These are phyloP conservation scores for Strobilomyces confusus DNA, from an alignment of 768 basidiomycete genomes.

Conservation along the genomic window DNA sequence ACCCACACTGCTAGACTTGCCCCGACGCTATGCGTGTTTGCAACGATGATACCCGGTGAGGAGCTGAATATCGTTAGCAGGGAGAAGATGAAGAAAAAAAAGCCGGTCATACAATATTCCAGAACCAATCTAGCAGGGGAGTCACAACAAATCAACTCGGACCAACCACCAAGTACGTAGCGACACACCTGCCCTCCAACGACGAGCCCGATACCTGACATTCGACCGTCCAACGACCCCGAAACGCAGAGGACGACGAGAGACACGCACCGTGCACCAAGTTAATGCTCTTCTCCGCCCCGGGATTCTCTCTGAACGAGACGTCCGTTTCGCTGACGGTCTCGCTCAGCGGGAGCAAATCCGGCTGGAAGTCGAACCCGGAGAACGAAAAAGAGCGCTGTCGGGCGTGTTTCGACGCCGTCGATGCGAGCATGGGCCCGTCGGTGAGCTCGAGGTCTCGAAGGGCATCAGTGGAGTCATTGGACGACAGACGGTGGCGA, in stretches of 20 bases:
- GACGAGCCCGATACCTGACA: conserved; percentile 76
- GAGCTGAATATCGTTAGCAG: conserved; percentile 47
- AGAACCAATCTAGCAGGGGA: conserved; percentile 65
- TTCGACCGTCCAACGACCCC: conserved; percentile 6
- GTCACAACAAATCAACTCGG: conserved; percentile 2
- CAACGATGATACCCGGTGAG: conserved; percentile 87
- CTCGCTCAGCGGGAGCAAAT: conserved; percentile 71
- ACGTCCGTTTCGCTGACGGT: conserved; percentile 71
- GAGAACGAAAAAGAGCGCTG: conserved; percentile 65
- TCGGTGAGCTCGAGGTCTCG: conserved; percentile 76
- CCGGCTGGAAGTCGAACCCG: conserved; percentile 75
- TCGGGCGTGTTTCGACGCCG: conserved; percentile 19
- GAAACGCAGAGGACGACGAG: background rate
- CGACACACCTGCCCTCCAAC: conserved; percentile 68
- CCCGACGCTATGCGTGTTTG: conserved; percentile 85
- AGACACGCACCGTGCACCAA: conserved; percentile 65
- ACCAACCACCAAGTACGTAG: background rate
- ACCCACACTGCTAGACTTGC: conserved; percentile 85
- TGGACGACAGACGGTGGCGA: conserved; percentile 6
- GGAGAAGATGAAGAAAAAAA: background rate
- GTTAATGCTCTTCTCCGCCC: conserved; percentile 72
- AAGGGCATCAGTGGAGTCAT: conserved; percentile 70
- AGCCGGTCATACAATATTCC: conserved; percentile 78
- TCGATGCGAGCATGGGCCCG: conserved; percentile 40
- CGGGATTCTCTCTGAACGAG: conserved; percentile 42